Percentiles rank a stretch among this genome's conserved stretches.
phyloP scores from a whole-genome alignment of 306 rosid genomes.

The Begonia loranthoides region DNA sequence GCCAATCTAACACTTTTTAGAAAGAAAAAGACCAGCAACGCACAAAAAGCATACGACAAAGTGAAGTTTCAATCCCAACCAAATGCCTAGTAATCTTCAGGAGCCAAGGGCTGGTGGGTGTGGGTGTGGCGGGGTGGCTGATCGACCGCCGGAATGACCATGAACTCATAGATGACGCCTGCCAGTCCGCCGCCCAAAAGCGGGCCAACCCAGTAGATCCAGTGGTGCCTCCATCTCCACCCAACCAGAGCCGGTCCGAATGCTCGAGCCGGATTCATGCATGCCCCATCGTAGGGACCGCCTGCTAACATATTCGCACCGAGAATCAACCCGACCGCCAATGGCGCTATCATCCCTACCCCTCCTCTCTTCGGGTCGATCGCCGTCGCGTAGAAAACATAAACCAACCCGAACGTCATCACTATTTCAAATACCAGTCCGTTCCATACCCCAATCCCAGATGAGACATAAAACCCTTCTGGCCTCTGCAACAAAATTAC shows the following conservation, averaged over 20 bases:
- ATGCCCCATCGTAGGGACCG: conserved; percentile 86
- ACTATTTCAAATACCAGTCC: conserved; percentile 60
- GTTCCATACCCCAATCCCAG: conserved; percentile 35
- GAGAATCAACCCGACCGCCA: conserved; percentile 72
- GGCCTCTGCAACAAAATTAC: conserved; percentile 38
- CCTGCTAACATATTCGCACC: conserved; percentile 87
- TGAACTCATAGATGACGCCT: conserved; percentile 56
- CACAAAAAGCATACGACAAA: no score
- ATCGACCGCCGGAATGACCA: conserved; percentile 46
- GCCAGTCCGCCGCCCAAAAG: conserved; percentile 77
- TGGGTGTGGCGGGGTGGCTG: conserved; percentile 51
- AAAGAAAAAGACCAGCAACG: no score
- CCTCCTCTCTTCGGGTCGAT: conserved; percentile 81
- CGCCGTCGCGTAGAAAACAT: conserved; percentile 71
- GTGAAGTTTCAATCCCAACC: no score
- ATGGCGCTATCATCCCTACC: conserved; percentile 52
- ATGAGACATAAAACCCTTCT: conserved; percentile 34
- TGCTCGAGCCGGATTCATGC: conserved; percentile 91
- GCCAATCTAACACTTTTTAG: no score
- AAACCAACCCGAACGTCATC: conserved; percentile 70
- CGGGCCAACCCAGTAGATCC: conserved; percentile 97
- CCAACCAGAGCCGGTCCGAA: conserved; percentile 90
- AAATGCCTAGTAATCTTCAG: conserved; percentile 79
- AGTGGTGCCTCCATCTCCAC: conserved; percentile 79
- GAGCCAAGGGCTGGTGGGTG: conserved; percentile 82